A percentile compares a stretch with the other conserved stretches of the same genome.
These are phyloP conservation scores for Phytophthora niederhauseri DNA, from an alignment of 352 stramenopile genomes.

Conservation along the genomic window DNA sequence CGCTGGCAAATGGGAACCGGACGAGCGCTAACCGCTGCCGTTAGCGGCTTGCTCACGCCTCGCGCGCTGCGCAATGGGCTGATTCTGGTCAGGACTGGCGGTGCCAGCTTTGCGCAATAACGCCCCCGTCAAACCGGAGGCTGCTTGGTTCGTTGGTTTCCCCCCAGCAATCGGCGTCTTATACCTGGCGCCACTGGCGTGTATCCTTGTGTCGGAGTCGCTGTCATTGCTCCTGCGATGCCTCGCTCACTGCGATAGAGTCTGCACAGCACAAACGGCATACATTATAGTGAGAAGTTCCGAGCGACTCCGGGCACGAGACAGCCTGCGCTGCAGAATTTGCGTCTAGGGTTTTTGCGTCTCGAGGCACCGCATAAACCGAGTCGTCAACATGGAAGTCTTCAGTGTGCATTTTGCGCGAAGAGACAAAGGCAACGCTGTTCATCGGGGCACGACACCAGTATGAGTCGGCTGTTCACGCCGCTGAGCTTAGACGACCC, in stretches of 20 bases:
- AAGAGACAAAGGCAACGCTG: not conserved
- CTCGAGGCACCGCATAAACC: slow-evolving; percentile 9
- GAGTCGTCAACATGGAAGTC: not conserved
- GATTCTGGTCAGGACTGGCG: slow-evolving; percentile 6
- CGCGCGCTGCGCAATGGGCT: slow-evolving; percentile 1
- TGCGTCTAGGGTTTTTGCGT: no score
- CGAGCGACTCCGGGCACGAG: not conserved
- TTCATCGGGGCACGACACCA: not conserved
- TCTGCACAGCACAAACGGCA: not conserved
- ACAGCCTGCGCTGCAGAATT: not conserved
- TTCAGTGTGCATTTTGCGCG: slow-evolving; percentile 7
- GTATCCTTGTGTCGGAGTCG: slow-evolving; percentile 1
- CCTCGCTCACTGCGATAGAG: slow-evolving; percentile 1
- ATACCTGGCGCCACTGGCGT: not conserved
- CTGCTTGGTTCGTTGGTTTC: slow-evolving; percentile 4
- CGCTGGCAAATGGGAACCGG: not conserved
- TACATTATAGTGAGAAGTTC: not conserved
- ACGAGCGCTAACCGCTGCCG: not conserved
- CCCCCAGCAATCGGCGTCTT: slow-evolving; percentile 4
- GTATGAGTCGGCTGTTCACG: slow-evolving; percentile 13
- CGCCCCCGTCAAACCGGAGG: not conserved
- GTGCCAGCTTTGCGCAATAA: slow-evolving; percentile 3
- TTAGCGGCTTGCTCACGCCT: not conserved
- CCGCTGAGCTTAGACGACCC: slow-evolving; percentile 6
- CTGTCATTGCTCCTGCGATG: slow-evolving; percentile 10